Evolutionary conservation across 441 rosid species (phyloP).

Genomic region (Viola pubescens): DNA sequence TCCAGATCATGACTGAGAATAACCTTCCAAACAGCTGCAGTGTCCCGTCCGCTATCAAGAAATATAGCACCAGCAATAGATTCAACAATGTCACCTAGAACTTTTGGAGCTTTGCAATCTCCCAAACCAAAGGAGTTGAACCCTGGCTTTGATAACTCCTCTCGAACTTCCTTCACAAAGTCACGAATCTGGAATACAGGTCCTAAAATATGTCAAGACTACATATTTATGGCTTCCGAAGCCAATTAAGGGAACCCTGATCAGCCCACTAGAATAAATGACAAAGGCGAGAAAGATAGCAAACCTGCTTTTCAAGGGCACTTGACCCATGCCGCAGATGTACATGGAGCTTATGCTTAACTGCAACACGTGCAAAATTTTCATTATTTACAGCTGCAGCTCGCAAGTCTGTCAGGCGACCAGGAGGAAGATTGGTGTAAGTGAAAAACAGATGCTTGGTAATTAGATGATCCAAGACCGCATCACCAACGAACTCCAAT

Average conservation of each 20-base stretch:
- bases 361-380: constrained; percentile 97
- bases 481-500: constrained; percentile 96
- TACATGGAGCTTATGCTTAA: constrained; percentile 85
- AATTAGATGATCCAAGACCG: constrained; percentile 94
- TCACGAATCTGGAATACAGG: constrained; percentile 65
- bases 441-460: constrained; percentile 90
- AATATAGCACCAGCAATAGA: constrained; percentile 98
- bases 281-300: constrained; percentile 2
- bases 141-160: constrained; percentile 78
- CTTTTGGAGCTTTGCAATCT: constrained; percentile 99
- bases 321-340: constrained; percentile 96
- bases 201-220: constrained; percentile 7
- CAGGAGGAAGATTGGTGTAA: constrained; percentile 88
- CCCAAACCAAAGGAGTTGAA: constrained; percentile 96
- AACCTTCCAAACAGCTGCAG: constrained; percentile 89
- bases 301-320: constrained; percentile 66
- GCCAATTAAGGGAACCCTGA: neutral
- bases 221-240: neutral
- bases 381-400: constrained; percentile 99
- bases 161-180: constrained; percentile 83
- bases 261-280: neutral
- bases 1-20: constrained; percentile 14
- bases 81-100: constrained; percentile 94
- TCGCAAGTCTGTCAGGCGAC: constrained; percentile 94
- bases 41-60: constrained; percentile 78